A percentile compares a stretch with the other conserved stretches of the same genome.
Evolutionary conservation across 352 stramenopile species (phyloP).

Genomic region (Pseudoperonospora humuli): DNA sequence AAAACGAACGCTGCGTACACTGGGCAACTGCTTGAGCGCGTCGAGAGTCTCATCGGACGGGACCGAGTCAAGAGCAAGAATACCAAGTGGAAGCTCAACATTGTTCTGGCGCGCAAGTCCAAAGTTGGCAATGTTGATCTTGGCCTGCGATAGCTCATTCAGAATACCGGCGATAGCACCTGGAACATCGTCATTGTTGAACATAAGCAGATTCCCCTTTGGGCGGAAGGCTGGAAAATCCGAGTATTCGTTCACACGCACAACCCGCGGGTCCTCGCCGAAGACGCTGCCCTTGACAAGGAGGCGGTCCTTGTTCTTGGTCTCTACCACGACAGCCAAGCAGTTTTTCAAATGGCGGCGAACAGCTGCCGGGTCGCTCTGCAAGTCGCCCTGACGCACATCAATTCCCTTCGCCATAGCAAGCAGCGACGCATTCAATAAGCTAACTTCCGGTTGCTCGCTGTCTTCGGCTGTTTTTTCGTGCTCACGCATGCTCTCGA

Average conservation of each 20-base stretch:
- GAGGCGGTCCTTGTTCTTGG: slow-evolving; percentile 41
- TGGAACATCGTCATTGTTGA: slow-evolving; percentile 78
- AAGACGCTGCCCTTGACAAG: slow-evolving; percentile 77
- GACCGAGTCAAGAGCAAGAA: slow-evolving; percentile 60
- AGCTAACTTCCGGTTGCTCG: slow-evolving; percentile 24
- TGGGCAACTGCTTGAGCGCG: slow-evolving; percentile 51
- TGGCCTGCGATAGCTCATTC: slow-evolving; percentile 47
- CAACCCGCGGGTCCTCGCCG: slow-evolving; percentile 69
- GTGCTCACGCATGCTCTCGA: slow-evolving; percentile 46
- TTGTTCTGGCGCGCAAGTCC: slow-evolving; percentile 64
- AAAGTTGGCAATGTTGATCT: slow-evolving; percentile 85
- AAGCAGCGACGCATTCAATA: slow-evolving; percentile 64
- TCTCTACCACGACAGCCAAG: slow-evolving; percentile 64
- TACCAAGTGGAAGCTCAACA: slow-evolving; percentile 53
- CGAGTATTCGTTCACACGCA: slow-evolving; percentile 76
- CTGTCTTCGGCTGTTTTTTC: slow-evolving; percentile 8
- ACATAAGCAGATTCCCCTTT: slow-evolving; percentile 68
- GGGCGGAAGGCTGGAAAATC: slow-evolving; percentile 80
- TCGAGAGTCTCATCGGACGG: slow-evolving; percentile 48
- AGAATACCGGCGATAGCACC: slow-evolving; percentile 72
- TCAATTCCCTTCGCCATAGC: slow-evolving; percentile 74
- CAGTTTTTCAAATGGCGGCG: slow-evolving; percentile 73
- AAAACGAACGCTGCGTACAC: slow-evolving; percentile 61
- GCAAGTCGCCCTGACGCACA: slow-evolving; percentile 58
- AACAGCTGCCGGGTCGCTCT: slow-evolving; percentile 25